Evolutionary conservation across 176 grass and related monocot species (phyloP).

Genomic region (Zoysia pacifica): DNA sequence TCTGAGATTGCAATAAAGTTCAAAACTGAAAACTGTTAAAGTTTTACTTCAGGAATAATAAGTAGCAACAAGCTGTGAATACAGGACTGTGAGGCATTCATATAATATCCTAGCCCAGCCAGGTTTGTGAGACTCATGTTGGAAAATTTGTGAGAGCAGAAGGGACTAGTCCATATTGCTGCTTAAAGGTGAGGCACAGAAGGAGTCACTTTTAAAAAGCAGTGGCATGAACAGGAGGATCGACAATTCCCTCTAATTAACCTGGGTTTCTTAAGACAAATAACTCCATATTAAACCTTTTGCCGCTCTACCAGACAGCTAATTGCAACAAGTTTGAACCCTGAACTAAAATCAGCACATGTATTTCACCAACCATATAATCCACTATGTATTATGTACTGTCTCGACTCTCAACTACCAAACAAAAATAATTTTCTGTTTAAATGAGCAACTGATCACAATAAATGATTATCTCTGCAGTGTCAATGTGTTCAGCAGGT

Average conservation of each 20-base stretch:
- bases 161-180: background rate
- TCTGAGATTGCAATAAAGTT: background rate
- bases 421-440: background rate
- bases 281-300: conserved; percentile 5
- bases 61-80: background rate
- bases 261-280: background rate
- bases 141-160: background rate
- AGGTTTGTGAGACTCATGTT: background rate
- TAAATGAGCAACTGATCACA: conserved; percentile 10
- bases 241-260: background rate
- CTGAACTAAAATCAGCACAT: conserved; percentile 1
- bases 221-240: background rate
- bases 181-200: background rate
- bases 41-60: background rate
- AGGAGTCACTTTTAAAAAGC: background rate
- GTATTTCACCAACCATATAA: background rate
- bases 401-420: background rate
- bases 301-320: background rate
- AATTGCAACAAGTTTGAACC: conserved; percentile 11
- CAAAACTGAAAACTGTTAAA: background rate
- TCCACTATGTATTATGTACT: conserved; percentile 9
- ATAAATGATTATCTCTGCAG: conserved; percentile 3
- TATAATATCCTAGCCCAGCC: background rate
- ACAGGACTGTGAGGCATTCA: background rate
- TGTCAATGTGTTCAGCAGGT: background rate